phyloP scores from a whole-genome alignment of 1,284 basidiomycete genomes.

The Trichosporon asahii region DNA sequence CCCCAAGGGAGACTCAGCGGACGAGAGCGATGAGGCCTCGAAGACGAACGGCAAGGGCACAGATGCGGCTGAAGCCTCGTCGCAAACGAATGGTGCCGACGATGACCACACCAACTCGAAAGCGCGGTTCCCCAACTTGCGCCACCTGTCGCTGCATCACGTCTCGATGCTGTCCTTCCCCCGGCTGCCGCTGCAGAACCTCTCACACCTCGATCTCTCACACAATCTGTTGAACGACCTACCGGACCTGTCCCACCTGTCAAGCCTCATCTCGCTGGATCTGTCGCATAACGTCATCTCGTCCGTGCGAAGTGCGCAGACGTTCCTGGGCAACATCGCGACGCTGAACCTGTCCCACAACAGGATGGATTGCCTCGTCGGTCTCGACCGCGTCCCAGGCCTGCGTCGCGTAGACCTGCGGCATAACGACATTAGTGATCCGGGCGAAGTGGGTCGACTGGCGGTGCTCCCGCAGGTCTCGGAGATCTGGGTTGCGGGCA shows the following conservation, averaged over 20 bases:
- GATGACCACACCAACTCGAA: not conserved
- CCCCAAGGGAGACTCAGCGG: not conserved
- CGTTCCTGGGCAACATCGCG: slow-evolving; percentile 71
- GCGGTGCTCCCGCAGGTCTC: slow-evolving; percentile 70
- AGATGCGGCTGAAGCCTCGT: not conserved
- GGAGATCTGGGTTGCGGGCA: slow-evolving; percentile 75
- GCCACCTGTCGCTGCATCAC: slow-evolving; percentile 41
- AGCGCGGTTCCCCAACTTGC: slow-evolving; percentile 47
- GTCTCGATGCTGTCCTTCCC: slow-evolving; percentile 44
- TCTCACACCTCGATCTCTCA: slow-evolving; percentile 88
- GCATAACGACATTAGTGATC: slow-evolving; percentile 74
- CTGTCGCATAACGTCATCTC: slow-evolving; percentile 94
- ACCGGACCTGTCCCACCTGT: slow-evolving; percentile 61
- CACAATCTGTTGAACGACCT: slow-evolving; percentile 72
- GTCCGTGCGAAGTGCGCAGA: slow-evolving; percentile 83
- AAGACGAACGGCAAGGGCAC: not conserved
- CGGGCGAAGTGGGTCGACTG: slow-evolving; percentile 78
- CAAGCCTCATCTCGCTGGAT: slow-evolving; percentile 79
- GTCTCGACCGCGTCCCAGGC: slow-evolving; percentile 78
- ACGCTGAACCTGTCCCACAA: slow-evolving; percentile 76
- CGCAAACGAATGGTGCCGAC: not conserved
- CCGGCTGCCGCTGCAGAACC: slow-evolving; percentile 68
- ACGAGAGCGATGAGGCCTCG: not conserved
- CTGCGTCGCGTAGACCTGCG: slow-evolving; percentile 85
- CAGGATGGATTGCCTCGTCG: slow-evolving; percentile 87